Evolutionary conservation across 2,329 filamentous ascomycete species (phyloP).

Genomic region (Phoma herbarum): DNA sequence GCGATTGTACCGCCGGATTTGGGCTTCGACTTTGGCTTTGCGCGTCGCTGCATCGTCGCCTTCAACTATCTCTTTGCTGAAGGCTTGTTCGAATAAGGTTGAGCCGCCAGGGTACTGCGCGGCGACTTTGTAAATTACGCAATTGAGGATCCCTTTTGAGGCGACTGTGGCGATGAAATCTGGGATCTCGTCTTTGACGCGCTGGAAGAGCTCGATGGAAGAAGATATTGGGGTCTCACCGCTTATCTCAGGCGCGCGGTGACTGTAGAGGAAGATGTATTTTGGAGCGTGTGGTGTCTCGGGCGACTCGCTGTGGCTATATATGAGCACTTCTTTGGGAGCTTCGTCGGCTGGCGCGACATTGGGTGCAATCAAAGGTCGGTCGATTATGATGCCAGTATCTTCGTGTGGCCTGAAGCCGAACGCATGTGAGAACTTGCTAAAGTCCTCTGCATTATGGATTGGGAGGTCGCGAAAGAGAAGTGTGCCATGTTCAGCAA

Average conservation of each 20-base stretch:
- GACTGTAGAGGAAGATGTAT: constrained; percentile 4
- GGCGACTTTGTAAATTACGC: neutral
- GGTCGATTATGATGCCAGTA: no score
- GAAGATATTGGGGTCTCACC: constrained; percentile 3
- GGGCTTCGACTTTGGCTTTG: constrained; percentile 2
- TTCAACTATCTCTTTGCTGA: neutral
- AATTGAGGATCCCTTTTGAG: neutral
- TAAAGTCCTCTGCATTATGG: no score
- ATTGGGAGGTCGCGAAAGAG: no score
- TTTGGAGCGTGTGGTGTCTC: neutral
- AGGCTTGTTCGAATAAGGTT: neutral
- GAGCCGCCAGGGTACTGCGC: neutral
- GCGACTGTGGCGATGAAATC: neutral
- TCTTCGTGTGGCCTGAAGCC: no score
- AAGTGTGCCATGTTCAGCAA: no score
- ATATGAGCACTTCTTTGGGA: neutral
- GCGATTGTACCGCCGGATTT: neutral
- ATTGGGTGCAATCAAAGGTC: no score
- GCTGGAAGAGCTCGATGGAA: constrained; percentile 1
- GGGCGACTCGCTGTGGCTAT: constrained; percentile 1
- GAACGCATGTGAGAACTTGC: no score
- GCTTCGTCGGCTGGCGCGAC: no score
- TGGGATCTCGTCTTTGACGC: neutral
- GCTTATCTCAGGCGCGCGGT: neutral
- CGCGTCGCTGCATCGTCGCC: neutral